Evolutionary conservation across 2,329 filamentous ascomycete genomes (phyloP), one percentile per base, ranked within the genome.

Genomic region (Epichloe scottii): DNA sequence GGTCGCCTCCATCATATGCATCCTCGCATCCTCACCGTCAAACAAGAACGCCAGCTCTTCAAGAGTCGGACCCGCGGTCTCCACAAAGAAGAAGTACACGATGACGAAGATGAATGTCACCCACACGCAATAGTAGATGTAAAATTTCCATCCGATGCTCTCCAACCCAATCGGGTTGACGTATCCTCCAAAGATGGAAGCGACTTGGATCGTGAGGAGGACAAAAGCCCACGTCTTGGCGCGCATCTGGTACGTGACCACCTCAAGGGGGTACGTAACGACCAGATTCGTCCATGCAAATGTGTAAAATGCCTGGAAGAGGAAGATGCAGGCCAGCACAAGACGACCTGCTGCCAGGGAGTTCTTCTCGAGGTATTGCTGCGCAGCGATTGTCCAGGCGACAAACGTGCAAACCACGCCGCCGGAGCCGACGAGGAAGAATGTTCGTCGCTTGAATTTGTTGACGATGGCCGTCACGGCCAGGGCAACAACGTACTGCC

Each of bases 281-380:
- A 71, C 63, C 42, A 73, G 42, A 7, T 69, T 69, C 0, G 68
- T 71, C 70, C 69, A 73, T 1, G 66, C 69, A 35, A 70, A 62
- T 0, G 66, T 69, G 49, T 72, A 72, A 37, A 70, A 70, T 0
- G 59, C 63, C 26, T 70, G 64, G 56, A 70, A 71, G 35, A 71
- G 48, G 53, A 72, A 72, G 51, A 72, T 70, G 50, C 67, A 71
- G 0, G 66, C 67, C 3, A 72, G 55, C 0, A 71, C 69, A 0
- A 68, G 56, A 1, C 65, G 62, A 0, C 67, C 67, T 0, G 59
- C 65, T 0, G 59, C 58, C 0, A 66, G 19, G 3, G 62, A 67
- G 3, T 57, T 57, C 4, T 55, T 52, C 34, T 68, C 64, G 0
- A 67, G 60, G 39, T 68, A 71, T 34, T 66, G 61, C 51, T 69